phyloP scores from a whole-genome alignment of 306 rosid genomes.

The Quillaja saponaria region DNA sequence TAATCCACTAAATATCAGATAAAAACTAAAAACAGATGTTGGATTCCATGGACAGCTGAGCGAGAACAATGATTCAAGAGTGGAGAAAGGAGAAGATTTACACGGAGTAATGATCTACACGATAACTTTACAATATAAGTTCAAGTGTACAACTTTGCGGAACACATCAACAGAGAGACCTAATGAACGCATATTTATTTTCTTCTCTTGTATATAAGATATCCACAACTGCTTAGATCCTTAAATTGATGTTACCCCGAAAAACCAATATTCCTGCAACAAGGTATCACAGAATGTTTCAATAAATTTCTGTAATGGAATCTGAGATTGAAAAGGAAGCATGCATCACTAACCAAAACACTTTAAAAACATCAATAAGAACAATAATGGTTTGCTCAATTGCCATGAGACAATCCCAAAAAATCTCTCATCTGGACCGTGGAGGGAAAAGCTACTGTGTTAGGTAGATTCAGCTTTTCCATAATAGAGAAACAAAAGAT shows the following conservation, averaged over 20 bases:
- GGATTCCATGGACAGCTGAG: constrained; percentile 55
- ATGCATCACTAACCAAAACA: background rate
- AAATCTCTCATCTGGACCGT: background rate
- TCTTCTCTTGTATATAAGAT: constrained; percentile 23
- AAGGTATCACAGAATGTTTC: constrained; percentile 13
- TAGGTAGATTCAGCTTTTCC: constrained; percentile 7
- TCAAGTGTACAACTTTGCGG: constrained; percentile 64
- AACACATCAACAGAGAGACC: constrained; percentile 57
- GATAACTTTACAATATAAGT: constrained; percentile 81
- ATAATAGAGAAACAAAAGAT: constrained; percentile 9
- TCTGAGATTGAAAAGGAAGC: background rate
- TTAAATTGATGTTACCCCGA: constrained; percentile 25
- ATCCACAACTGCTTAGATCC: constrained; percentile 35
- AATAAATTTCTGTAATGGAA: constrained; percentile 3
- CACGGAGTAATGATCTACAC: constrained; percentile 43
- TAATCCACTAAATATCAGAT: constrained; percentile 64
- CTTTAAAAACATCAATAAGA: background rate
- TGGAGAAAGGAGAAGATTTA: constrained; percentile 22
- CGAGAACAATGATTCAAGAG: constrained; percentile 17
- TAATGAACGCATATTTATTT: constrained; percentile 74
- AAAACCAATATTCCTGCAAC: constrained; percentile 47
- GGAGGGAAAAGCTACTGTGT: background rate
- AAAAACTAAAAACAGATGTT: constrained; percentile 40
- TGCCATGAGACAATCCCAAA: constrained; percentile 2
- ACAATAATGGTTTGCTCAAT: background rate